Evolutionary conservation across 305 asterid species (phyloP).

Genomic region (Ajuga reptans): DNA sequence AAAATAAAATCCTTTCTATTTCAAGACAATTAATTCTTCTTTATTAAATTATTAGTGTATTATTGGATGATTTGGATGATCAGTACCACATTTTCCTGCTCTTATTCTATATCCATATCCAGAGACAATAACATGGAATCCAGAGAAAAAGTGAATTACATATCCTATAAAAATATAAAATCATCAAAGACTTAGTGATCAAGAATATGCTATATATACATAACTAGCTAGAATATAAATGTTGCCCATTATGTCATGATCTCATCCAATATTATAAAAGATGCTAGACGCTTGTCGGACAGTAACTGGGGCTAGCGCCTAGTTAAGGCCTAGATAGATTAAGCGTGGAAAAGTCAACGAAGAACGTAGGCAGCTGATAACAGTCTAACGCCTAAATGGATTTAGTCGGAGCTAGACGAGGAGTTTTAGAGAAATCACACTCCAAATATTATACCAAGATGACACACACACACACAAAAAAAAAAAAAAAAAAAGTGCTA

Average conservation of each 20-base stretch:
- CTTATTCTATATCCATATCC: not conserved
- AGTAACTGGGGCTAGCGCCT: no score
- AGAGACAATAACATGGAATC: constrained; percentile 1
- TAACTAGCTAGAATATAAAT: constrained; percentile 3
- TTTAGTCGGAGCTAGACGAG: no score
- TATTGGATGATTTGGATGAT: not conserved
- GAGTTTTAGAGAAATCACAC: no score
- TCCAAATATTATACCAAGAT: no score
- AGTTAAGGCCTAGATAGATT: no score
- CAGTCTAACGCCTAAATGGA: no score
- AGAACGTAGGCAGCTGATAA: no score
- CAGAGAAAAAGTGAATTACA: not conserved
- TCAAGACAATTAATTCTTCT: not conserved
- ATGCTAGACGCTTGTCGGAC: no score
- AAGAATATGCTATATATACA: constrained; percentile 12
- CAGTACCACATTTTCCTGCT: not conserved
- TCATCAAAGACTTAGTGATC: not conserved
- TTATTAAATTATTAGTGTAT: not conserved
- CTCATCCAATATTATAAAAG: not conserved
- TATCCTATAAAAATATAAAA: not conserved
- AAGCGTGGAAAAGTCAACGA: no score
- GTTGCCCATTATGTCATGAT: not conserved
- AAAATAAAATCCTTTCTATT: not conserved
- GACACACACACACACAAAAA: no score
- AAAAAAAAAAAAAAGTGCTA: no score